phyloP scores from a whole-genome alignment of 441 rosid species.

The Metrosideros polymorpha region DNA sequence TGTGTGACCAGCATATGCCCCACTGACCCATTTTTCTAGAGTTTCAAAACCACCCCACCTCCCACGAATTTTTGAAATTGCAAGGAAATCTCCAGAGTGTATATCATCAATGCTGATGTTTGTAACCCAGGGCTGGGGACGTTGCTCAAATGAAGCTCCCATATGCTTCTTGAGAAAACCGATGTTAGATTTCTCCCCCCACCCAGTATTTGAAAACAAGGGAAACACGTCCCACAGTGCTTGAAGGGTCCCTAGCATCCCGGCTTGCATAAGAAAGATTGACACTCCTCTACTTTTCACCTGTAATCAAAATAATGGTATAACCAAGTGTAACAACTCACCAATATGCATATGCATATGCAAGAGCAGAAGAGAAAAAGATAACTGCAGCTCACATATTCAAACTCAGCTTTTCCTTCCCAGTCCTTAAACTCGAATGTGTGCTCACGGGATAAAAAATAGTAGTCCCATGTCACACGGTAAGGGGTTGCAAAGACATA shows the following conservation, averaged over 20 bases:
- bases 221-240: constrained; percentile 1
- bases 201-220: neutral
- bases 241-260: neutral
- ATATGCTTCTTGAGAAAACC: constrained; percentile 5
- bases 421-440: constrained; percentile 67
- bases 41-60: constrained; percentile 6
- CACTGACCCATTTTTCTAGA: neutral
- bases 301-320: neutral
- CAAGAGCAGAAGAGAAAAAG: neutral
- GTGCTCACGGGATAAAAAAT: constrained; percentile 76
- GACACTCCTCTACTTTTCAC: neutral
- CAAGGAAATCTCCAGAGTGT: neutral
- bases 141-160: neutral
- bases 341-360: neutral
- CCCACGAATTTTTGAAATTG: neutral
- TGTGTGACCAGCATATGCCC: constrained; percentile 1
- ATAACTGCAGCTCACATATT: constrained; percentile 49
- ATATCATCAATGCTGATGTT: neutral
- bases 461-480: constrained; percentile 95
- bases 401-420: constrained; percentile 87
- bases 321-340: neutral
- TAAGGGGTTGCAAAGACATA: constrained; percentile 94
- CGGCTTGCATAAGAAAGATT: neutral
- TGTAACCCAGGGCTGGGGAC: constrained; percentile 5
- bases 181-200: constrained; percentile 1